A percentile compares a stretch with the other conserved stretches of the same genome.
Conservation (phyloP, 805 yeast species). For the Nakazawaea ishiwadae region DNA sequence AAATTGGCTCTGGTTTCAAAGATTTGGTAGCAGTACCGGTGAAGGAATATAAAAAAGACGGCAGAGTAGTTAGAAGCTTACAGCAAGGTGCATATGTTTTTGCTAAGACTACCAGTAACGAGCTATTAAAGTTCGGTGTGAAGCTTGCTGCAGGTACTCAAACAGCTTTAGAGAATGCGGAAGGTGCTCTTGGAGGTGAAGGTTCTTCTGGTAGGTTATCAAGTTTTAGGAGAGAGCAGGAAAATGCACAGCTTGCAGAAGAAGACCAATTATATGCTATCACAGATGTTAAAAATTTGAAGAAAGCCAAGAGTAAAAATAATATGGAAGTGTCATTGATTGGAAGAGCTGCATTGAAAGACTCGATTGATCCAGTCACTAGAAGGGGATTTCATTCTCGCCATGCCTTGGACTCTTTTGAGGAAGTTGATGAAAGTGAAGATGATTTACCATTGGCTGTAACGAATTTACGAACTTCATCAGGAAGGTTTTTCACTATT, state of each 20-base stretch:
- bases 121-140: conserved; percentile 75
- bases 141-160: conserved; percentile 88
- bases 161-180: conserved; percentile 71
- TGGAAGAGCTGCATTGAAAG: conserved; percentile 4
- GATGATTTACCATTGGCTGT: conserved; percentile 20
- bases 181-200: conserved; percentile 70
- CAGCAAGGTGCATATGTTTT: conserved; percentile 74
- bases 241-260: conserved; percentile 1
- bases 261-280: conserved; percentile 13
- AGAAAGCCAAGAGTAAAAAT: neutral
- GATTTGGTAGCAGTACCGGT: conserved; percentile 72
- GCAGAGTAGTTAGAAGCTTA: conserved; percentile 60
- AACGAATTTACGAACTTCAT: neutral
- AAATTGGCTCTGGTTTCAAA: conserved; percentile 73
- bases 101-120: conserved; percentile 75
- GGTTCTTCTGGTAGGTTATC: conserved; percentile 48
- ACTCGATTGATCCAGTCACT: neutral
- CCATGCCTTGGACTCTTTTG: conserved; percentile 17
- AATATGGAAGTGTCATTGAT: conserved; percentile 8
- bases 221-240: conserved; percentile 12
- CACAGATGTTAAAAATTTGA: conserved; percentile 11
- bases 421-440: conserved; percentile 25
- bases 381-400: conserved; percentile 2
- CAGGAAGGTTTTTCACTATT: conserved; percentile 18
- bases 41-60: conserved; percentile 69